phyloP scores from a whole-genome alignment of 2,329 filamentous ascomycete species.

The Alternaria gansuensis region DNA sequence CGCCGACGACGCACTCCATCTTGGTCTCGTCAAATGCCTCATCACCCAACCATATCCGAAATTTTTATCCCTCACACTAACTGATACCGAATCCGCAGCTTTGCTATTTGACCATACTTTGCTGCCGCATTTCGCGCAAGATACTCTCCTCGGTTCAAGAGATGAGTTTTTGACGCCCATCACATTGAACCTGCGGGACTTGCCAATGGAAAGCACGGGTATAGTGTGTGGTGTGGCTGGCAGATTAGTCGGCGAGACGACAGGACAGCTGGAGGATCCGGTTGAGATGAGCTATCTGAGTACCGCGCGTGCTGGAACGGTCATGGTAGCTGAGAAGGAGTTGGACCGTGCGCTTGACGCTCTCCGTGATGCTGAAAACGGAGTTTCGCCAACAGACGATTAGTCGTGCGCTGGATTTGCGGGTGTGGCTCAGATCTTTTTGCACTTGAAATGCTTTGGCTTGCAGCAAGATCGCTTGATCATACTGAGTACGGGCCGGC shows the following conservation, averaged over 20 bases:
- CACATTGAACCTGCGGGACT: conserved; percentile 80
- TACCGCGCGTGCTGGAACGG: conserved; percentile 86
- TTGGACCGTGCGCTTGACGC: conserved; percentile 77
- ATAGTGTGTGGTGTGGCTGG: conserved; percentile 96
- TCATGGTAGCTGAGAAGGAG: conserved; percentile 81
- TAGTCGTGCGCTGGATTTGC: not conserved
- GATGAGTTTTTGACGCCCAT: conserved; percentile 82
- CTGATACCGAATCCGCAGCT: conserved; percentile 76
- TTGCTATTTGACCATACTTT: conserved; percentile 75
- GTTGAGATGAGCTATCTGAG: conserved; percentile 91
- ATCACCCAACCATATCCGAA: conserved; percentile 63
- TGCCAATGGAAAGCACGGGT: conserved; percentile 88
- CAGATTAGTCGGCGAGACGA: conserved; percentile 76
- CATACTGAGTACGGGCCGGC: not conserved
- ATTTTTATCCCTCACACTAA: conserved; percentile 78
- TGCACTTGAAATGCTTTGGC: not conserved
- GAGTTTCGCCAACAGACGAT: conserved; percentile 6
- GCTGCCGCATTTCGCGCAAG: conserved; percentile 63
- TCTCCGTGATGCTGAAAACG: conserved; percentile 59
- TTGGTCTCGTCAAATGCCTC: conserved; percentile 60
- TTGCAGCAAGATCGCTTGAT: not conserved
- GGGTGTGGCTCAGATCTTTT: not conserved
- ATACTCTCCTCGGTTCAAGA: conserved; percentile 78
- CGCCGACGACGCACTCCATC: conserved; percentile 57
- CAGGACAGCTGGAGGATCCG: conserved; percentile 44